Percentiles rank a stretch among this genome's conserved stretches.
phyloP scores from a whole-genome alignment of 73 alveolate species.

The Halteria grandinella region DNA sequence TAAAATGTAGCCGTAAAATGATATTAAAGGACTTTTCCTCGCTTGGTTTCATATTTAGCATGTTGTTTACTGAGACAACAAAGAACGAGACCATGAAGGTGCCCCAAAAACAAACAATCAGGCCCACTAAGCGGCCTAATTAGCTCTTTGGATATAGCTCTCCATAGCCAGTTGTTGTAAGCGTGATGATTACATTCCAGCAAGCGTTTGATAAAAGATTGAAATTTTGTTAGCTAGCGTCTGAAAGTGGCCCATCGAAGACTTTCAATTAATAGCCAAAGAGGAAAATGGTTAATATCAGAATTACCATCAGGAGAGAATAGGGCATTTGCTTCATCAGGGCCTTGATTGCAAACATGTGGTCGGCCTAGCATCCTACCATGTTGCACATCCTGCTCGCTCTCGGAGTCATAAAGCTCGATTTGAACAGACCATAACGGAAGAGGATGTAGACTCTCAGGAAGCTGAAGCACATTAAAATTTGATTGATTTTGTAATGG shows the following conservation, averaged over 20 bases:
- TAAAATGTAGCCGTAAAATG: conserved; percentile 53
- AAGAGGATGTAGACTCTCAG: conserved; percentile 59
- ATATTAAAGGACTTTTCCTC: conserved; percentile 68
- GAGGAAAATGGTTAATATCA: conserved; percentile 60
- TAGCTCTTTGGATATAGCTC: conserved; percentile 95
- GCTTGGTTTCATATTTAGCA: conserved; percentile 69
- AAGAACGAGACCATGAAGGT: conserved; percentile 91
- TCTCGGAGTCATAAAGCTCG: conserved; percentile 72
- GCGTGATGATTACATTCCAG: conserved; percentile 94
- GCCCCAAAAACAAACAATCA: conserved; percentile 95
- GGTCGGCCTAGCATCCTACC: conserved; percentile 79
- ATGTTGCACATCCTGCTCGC: conserved; percentile 79
- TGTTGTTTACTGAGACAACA: conserved; percentile 90
- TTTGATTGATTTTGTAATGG: conserved; percentile 63
- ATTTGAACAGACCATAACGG: conserved; percentile 64
- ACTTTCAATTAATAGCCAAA: conserved; percentile 77
- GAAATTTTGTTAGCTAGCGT: conserved; percentile 43
- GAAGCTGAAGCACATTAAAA: conserved; percentile 58
- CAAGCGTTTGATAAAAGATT: conserved; percentile 70
- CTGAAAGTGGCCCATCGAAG: conserved; percentile 72
- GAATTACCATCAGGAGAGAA: conserved; percentile 38
- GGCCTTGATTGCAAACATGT: conserved; percentile 72
- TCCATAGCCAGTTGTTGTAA: conserved; percentile 98
- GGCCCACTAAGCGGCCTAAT: conserved; percentile 91
- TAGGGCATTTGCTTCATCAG: conserved; percentile 75